Percentiles rank a stretch among this genome's conserved stretches.
phyloP scores from a whole-genome alignment of 2,329 filamentous ascomycete species.

The Ampelomyces quisqualis region DNA sequence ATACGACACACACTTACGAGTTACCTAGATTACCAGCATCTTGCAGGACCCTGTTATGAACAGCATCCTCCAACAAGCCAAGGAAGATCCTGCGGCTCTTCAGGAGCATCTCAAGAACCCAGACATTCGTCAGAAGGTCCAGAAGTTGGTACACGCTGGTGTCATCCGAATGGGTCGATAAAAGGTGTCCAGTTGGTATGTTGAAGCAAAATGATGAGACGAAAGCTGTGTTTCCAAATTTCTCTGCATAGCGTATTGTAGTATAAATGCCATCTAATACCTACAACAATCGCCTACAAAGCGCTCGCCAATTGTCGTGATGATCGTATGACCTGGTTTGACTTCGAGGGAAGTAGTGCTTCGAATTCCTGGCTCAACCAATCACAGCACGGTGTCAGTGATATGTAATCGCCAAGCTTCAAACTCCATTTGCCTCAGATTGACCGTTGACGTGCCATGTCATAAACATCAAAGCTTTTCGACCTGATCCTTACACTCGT shows the following conservation, averaged over 20 bases:
- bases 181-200: too few species aligned
- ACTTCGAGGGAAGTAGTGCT: background rate
- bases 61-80: slow-evolving; percentile 93
- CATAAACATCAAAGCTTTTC: slow-evolving; percentile 1
- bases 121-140: slow-evolving; percentile 79
- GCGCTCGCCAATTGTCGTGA: background rate
- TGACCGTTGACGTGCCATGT: slow-evolving; percentile 1
- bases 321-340: background rate
- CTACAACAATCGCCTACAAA: background rate
- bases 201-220: background rate
- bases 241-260: slow-evolving; percentile 5
- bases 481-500: too few species aligned
- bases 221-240: background rate
- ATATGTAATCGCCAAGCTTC: slow-evolving; percentile 28
- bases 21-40: slow-evolving; percentile 72
- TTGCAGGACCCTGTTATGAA: slow-evolving; percentile 98
- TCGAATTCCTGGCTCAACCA: slow-evolving; percentile 13
- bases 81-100: slow-evolving; percentile 85
- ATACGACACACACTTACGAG: slow-evolving; percentile 24
- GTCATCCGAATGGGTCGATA: slow-evolving; percentile 74
- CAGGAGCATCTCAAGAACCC: slow-evolving; percentile 98
- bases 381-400: slow-evolving; percentile 42
- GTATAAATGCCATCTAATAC: background rate
- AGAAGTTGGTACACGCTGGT: slow-evolving; percentile 90
- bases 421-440: slow-evolving; percentile 16